Percentiles rank a stretch among this genome's conserved stretches.
Evolutionary conservation across 805 yeast genomes (phyloP).

Genomic region (Starmerella stigmatis): DNA sequence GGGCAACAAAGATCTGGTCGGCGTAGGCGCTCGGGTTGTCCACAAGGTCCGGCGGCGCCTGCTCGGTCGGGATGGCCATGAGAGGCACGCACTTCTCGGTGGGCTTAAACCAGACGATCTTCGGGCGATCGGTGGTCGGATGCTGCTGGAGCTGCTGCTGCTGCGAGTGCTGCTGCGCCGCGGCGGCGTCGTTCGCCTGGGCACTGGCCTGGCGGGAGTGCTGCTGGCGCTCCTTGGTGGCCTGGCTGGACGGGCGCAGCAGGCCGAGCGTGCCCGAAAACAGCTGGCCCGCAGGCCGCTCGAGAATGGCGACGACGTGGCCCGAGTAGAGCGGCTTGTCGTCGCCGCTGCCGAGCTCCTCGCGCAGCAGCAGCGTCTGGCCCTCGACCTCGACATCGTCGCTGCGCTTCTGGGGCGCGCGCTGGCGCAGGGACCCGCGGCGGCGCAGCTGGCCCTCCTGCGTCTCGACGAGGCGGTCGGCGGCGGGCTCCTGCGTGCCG

Average conservation of each 20-base stretch:
- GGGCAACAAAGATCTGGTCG: slow-evolving; percentile 78
- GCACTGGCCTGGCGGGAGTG: not conserved
- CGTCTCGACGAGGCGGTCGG: slow-evolving; percentile 11
- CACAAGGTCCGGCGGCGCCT: slow-evolving; percentile 91
- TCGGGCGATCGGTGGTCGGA: slow-evolving; percentile 67
- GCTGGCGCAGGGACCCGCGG: slow-evolving; percentile 82
- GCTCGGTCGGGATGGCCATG: slow-evolving; percentile 97
- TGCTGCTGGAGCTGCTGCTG: no score
- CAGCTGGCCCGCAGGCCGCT: slow-evolving; percentile 92
- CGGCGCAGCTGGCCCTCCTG: slow-evolving; percentile 41
- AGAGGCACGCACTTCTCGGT: slow-evolving; percentile 95
- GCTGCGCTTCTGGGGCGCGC: slow-evolving; percentile 94
- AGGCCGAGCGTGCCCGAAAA: slow-evolving; percentile 91
- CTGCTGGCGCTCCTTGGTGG: slow-evolving; percentile 58
- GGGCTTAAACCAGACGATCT: slow-evolving; percentile 98
- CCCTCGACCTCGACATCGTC: slow-evolving; percentile 99
- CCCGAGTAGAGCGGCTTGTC: slow-evolving; percentile 93
- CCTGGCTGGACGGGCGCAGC: slow-evolving; percentile 90
- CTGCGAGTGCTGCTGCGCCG: not conserved
- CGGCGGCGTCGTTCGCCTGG: not conserved
- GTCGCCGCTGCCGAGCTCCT: slow-evolving; percentile 68
- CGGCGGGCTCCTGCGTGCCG: slow-evolving; percentile 29
- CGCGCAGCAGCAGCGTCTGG: slow-evolving; percentile 78
- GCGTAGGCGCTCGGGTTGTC: slow-evolving; percentile 80
- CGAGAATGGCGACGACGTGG: slow-evolving; percentile 95